Conservation (phyloP, 192 early-diverging fungal species). For the Coemansia sp. region DNA sequence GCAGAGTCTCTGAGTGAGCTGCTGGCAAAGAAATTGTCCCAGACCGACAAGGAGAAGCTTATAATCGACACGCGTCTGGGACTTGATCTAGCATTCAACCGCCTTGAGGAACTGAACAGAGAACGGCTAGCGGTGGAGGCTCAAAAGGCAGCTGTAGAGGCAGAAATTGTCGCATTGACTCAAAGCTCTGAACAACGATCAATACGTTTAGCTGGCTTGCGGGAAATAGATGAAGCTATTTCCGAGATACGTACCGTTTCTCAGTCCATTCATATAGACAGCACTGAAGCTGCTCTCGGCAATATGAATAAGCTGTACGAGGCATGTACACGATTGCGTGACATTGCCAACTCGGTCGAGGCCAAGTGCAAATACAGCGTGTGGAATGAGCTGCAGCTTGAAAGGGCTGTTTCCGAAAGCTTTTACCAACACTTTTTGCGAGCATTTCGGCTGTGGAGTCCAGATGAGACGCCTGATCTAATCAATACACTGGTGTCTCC, state of each 20-base stretch:
- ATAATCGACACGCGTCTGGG: constrained; percentile 36
- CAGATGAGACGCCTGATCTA: constrained; percentile 8
- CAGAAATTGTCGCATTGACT: constrained; percentile 13
- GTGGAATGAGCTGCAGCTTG: constrained; percentile 42
- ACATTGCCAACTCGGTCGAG: constrained; percentile 8
- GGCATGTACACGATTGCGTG: constrained; percentile 13
- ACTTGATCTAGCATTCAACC: constrained; percentile 33
- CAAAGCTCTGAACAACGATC: constrained; percentile 9
- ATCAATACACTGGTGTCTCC: constrained; percentile 18
- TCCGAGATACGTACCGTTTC: constrained; percentile 6
- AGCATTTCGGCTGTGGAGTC: constrained; percentile 27
- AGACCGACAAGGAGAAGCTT: constrained; percentile 27
- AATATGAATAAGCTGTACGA: constrained; percentile 14
- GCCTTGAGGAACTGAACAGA: constrained; percentile 24
- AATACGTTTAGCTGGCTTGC: constrained; percentile 20
- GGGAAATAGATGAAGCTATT: constrained; percentile 14
- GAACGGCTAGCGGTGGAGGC: constrained; percentile 12
- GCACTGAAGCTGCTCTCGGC: background rate
- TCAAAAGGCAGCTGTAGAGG: background rate
- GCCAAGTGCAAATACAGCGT: constrained; percentile 22
- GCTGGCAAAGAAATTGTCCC: constrained; percentile 20
- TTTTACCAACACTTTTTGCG: constrained; percentile 10
- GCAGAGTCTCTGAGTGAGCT: constrained; percentile 37
- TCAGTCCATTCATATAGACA: background rate
- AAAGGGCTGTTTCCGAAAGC: constrained; percentile 22